Base-by-base conservation (phyloP, 768 basidiomycete species). In the Brasilioporus rufonigricans region DNA sequence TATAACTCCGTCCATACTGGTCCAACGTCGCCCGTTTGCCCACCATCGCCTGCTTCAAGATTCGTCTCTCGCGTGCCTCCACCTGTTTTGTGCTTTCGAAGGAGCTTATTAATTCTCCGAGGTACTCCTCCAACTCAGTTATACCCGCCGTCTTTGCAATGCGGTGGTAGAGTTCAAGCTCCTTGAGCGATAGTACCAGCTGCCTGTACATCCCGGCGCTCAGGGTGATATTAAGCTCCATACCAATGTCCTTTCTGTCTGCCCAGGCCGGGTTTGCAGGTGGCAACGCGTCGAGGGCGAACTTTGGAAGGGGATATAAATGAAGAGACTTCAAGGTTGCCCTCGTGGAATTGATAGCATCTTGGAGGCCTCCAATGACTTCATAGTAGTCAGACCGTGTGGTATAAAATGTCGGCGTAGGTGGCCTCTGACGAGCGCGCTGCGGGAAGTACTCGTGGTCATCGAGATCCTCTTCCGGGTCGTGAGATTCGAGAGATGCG, bases 371-470 rank as follows among this genome's bases (percentile, higher is more conserved):
- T 41, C 76, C 72, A 40, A 94, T 71, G 52, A 84, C 81, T 70
- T 94, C 89, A 68, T 85, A 85, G 75, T 85, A 94, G 23, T 75
- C 74, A 1, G 89, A 76, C 32, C 87, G 84, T 16, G 86, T 87
- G 18, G 93, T 92, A 75, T 91, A 97, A 74, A 93, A 95, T 45
- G 82, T 83, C 21, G 91, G 83, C 9, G 91, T 88, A 19, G 77
- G 71, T 0, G 91, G 91, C 53, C 62, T 64, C 14, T 61, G 64
- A 13, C 50, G 61, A 6, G 27, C 13, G 33, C 29, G 61, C n/a
- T 55, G 57, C 24, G 57, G 11, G 2, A 52, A 36, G 35, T 26
- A 36, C 18, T 43, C 44, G 39, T 51, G 27, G 43, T 65, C 50
- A 12, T 52, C 11, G 52, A 57, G 38, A 21, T 43, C 44, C 3